These are phyloP conservation scores for Tuber brumale DNA, from an alignment of 495 filamentous ascomycete species.

Conservation along the genomic window DNA sequence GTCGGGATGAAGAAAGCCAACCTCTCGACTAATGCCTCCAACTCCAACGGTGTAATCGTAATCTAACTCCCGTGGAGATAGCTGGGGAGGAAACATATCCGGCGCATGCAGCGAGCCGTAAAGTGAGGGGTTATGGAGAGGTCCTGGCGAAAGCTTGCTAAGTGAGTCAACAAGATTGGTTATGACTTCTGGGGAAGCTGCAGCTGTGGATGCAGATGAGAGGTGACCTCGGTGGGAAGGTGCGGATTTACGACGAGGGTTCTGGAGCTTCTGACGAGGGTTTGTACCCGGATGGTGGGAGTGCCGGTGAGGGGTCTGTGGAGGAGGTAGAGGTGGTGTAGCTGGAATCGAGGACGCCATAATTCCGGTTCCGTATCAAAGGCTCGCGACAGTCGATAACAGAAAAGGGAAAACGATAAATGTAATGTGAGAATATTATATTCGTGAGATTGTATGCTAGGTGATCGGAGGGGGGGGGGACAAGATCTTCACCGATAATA, in stretches of 20 bases:
- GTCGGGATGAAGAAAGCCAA: slow-evolving; percentile 59
- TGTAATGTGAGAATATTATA: neutral
- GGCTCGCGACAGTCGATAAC: neutral
- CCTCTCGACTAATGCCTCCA: slow-evolving; percentile 65
- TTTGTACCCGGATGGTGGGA: slow-evolving; percentile 26
- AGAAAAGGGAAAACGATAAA: neutral
- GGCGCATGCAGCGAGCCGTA: slow-evolving; percentile 42
- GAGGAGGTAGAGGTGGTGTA: slow-evolving; percentile 17
- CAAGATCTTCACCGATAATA: neutral
- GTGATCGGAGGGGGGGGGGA: neutral
- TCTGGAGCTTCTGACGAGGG: slow-evolving; percentile 17
- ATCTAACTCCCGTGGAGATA: slow-evolving; percentile 35
- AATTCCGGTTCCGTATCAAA: neutral
- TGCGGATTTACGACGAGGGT: slow-evolving; percentile 33
- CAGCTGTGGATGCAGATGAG: slow-evolving; percentile 23
- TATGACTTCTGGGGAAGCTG: slow-evolving; percentile 87
- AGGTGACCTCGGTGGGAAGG: slow-evolving; percentile 26
- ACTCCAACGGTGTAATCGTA: slow-evolving; percentile 45
- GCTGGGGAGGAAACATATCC: slow-evolving; percentile 48
- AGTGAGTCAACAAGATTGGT: slow-evolving; percentile 88
- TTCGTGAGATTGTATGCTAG: neutral
- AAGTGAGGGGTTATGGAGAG: slow-evolving; percentile 37
- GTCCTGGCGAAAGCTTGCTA: slow-evolving; percentile 56
- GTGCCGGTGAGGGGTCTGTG: slow-evolving; percentile 26
- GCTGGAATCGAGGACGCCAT: slow-evolving; percentile 29